Base-by-base conservation (phyloP, 2,329 filamentous ascomycete genomes). In the Diplocarpon mali region DNA sequence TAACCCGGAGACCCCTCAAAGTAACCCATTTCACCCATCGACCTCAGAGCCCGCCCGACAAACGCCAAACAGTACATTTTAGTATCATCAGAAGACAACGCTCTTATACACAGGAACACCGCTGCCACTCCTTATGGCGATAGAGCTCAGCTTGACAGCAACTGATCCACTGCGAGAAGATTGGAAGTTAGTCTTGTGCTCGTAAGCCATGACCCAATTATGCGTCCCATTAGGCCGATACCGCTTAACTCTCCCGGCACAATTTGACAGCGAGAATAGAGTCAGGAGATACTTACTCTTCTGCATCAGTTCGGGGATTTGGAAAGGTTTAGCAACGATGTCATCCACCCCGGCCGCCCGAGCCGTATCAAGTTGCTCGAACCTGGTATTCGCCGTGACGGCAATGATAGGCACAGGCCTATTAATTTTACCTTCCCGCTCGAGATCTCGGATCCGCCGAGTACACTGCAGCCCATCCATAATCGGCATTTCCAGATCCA, bases 251-350 rank as follows among this genome's bases (percentile, higher is more conserved):
- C 20, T 24, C 20, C 20, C 20, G 20, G 20, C 3, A 7, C 3
- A 24, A 24, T 24, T 24, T 24, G 20, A 24, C 20, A 24, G 20
- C 4, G 20, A 24, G 7, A 24, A 24, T 24, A 4, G 7, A 3
- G 20, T 3, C 20, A 24, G 4, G 20, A 24, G 20, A 24, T 4
- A 24, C 20, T 24, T 7, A 24, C 20, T 80, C 61, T 79, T 79
- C 16, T 74, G 74, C 38, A 83, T 67, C 44, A 85, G 62, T 45
- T 85, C 78, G 9, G 72, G 71, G 39, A 84, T 78, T 14, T 77
- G 73, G 59, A 88, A 88, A 1, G 84, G 84, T 57, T 89, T 89
- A 1, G 80, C 78, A 34, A 90, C 82, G 38, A 87, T 76, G 61
- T 80, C 79, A 61, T 85, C 78, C 72, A 32, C n/a, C 11, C 30